phyloP scores from a whole-genome alignment of 208 protist genomes.

The Trypanosoma boissoni region DNA sequence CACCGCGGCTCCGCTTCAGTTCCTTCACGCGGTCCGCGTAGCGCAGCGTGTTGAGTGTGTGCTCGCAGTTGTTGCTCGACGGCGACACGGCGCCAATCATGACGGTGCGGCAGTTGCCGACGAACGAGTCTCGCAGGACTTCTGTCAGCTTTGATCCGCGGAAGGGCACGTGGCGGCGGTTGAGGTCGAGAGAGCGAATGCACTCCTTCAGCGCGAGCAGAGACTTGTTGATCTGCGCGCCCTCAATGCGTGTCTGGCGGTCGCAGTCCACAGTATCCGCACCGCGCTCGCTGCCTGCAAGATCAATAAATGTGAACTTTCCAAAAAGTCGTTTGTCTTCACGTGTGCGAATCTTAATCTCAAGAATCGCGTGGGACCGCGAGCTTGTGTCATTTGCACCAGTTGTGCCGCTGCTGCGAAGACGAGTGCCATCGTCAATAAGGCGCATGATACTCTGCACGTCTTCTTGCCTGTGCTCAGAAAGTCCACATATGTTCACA shows the following conservation, averaged over 20 bases:
- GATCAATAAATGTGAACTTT: slow-evolving; percentile 95
- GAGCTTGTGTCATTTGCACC: slow-evolving; percentile 86
- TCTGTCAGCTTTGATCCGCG: slow-evolving; percentile 95
- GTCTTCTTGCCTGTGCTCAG: slow-evolving; percentile 55
- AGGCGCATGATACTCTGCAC: slow-evolving; percentile 72
- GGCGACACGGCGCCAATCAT: slow-evolving; percentile 96
- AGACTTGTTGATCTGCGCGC: slow-evolving; percentile 95
- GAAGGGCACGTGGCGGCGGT: slow-evolving; percentile 94
- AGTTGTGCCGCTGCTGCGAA: slow-evolving; percentile 84
- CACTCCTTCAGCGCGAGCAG: slow-evolving; percentile 95
- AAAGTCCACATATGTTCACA: slow-evolving; percentile 92
- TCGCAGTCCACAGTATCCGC: slow-evolving; percentile 92
- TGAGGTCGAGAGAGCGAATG: slow-evolving; percentile 91
- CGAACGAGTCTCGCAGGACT: slow-evolving; percentile 94
- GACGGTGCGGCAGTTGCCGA: slow-evolving; percentile 93
- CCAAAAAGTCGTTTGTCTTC: slow-evolving; percentile 59
- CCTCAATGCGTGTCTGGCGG: slow-evolving; percentile 85
- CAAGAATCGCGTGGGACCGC: slow-evolving; percentile 86
- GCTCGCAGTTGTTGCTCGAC: slow-evolving; percentile 82
- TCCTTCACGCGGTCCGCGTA: slow-evolving; percentile 92
- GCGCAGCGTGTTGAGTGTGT: slow-evolving; percentile 97
- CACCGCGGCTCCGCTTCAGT: slow-evolving; percentile 65
- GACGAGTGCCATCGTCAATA: slow-evolving; percentile 76
- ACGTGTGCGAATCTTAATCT: slow-evolving; percentile 42
- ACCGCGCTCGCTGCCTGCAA: slow-evolving; percentile 96